phyloP scores from a whole-genome alignment of 2,329 filamentous ascomycete genomes.

The Aspergillus hiratsukae region DNA sequence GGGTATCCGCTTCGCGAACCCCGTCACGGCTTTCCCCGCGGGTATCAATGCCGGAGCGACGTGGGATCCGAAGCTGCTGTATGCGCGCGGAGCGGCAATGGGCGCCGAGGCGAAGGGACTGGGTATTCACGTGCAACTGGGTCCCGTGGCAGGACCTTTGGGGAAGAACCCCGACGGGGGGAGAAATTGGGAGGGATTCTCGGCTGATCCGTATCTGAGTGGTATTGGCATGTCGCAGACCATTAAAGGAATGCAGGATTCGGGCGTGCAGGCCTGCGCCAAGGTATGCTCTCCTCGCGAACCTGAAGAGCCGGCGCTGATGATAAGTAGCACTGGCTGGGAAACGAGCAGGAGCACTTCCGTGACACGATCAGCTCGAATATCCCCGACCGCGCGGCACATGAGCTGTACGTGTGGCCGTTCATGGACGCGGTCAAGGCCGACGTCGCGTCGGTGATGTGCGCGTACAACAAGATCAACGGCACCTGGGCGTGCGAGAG shows the following conservation, averaged over 20 bases:
- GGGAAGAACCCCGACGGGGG: constrained; percentile 39
- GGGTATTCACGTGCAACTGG: constrained; percentile 37
- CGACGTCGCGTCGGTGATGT: constrained; percentile 54
- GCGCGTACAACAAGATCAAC: constrained; percentile 61
- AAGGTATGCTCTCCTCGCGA: constrained; percentile 9
- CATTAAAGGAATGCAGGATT: constrained; percentile 41
- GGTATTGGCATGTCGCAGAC: constrained; percentile 38
- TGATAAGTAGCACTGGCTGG: constrained; percentile 52
- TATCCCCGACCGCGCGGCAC: constrained; percentile 67
- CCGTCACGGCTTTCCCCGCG: constrained; percentile 41
- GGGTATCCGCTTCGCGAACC: constrained; percentile 41
- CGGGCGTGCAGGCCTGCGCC: constrained; percentile 35
- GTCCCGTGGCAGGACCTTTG: constrained; percentile 38
- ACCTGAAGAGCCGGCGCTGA: constrained; percentile 41
- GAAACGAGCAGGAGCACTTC: constrained; percentile 62
- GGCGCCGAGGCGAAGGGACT: constrained; percentile 44
- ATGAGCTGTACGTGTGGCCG: constrained; percentile 74
- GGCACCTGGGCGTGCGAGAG: constrained; percentile 79
- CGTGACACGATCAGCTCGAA: constrained; percentile 41
- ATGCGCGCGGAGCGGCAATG: constrained; percentile 50
- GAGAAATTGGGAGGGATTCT: constrained; percentile 44
- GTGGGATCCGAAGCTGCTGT: constrained; percentile 54
- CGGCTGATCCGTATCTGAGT: constrained; percentile 37
- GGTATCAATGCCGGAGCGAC: constrained; percentile 41
- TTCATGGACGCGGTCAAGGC: constrained; percentile 69